These are phyloP conservation scores for Bromus sterilis DNA, from an alignment of 176 grass and related monocot genomes.

Conservation along the genomic window DNA sequence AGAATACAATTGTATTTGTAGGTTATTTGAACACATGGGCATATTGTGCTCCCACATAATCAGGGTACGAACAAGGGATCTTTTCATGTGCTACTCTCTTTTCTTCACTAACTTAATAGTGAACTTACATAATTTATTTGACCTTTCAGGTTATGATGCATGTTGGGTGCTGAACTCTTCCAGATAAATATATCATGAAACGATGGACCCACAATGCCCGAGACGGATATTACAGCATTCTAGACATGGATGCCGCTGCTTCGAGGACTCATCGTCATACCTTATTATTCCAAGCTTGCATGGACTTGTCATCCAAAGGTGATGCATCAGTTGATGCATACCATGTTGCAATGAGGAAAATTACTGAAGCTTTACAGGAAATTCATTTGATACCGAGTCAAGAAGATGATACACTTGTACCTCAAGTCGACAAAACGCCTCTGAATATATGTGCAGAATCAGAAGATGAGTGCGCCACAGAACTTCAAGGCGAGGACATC, in stretches of 20 bases:
- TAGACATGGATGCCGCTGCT: neutral
- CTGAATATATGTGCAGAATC: neutral
- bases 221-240: neutral
- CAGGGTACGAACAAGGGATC: no score
- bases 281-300: neutral
- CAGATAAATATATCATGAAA: neutral
- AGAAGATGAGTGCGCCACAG: neutral
- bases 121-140: no score
- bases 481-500: neutral
- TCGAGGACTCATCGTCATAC: no score
- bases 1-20: neutral
- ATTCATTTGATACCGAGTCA: no score
- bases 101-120: no score
- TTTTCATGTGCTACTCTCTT: no score
- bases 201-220: neutral
- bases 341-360: neutral
- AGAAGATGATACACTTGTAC: no score
- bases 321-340: neutral
- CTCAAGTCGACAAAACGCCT: no score
- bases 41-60: neutral
- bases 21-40: neutral
- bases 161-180: neutral
- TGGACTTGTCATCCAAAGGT: neutral
- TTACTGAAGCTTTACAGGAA: neutral
- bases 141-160: neutral